Percentiles rank a stretch among this genome's conserved stretches.
These are phyloP conservation scores for Colletotrichum euphorbiae DNA, from an alignment of 2,329 filamentous ascomycete species.

Conservation along the genomic window DNA sequence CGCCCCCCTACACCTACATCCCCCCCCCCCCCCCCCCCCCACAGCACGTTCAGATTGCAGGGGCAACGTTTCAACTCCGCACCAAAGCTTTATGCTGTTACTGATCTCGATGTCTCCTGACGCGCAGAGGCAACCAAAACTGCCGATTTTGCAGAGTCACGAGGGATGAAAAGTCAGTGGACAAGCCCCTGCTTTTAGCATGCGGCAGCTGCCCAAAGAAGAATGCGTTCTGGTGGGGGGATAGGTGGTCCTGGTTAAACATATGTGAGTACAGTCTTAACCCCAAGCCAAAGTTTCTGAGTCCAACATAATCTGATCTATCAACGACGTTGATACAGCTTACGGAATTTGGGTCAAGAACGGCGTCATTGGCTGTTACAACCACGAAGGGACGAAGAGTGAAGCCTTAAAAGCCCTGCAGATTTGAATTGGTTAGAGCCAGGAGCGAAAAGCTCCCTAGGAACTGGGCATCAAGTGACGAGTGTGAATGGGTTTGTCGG, in stretches of 20 bases:
- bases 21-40: no score
- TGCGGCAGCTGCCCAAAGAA: neutral
- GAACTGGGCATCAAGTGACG: no score
- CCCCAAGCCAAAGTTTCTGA: no score
- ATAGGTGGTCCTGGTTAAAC: neutral
- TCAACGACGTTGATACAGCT: neutral
- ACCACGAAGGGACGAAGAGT: neutral
- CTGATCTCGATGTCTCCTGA: neutral
- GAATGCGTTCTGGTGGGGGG: neutral
- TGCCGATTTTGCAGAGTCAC: neutral
- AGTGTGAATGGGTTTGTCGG: no score
- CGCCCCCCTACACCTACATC: no score
- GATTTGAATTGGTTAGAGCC: neutral
- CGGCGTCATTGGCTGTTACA: constrained; percentile 1
- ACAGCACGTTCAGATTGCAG: accelerated
- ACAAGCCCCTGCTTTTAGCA: neutral
- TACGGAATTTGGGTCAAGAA: constrained; percentile 16
- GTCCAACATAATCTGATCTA: neutral
- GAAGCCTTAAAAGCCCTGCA: neutral
- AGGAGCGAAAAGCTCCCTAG: no score
- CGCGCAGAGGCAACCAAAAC: neutral
- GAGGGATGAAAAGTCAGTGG: neutral
- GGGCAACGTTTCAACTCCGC: no score
- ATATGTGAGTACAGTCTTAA: neutral
- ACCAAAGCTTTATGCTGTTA: no score